Conservation (phyloP, 164 flowering plant species). For the Sedum album region DNA sequence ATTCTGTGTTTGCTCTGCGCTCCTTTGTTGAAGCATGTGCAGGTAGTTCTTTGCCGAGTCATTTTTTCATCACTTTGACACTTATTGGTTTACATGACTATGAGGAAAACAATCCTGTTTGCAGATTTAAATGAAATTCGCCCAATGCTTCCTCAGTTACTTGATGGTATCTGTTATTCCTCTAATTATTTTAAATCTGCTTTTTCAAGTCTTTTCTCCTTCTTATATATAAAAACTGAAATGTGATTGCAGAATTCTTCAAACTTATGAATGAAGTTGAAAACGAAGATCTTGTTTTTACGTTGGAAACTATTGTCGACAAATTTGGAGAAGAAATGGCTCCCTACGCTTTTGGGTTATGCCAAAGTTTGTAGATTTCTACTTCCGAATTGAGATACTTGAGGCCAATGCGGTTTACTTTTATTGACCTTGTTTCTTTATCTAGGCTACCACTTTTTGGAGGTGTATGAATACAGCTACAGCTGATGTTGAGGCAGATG, state of each 20-base stretch:
- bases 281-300: conserved; percentile 97
- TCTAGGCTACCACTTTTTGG: conserved; percentile 97
- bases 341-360: conserved; percentile 94
- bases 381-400: background rate
- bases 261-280: conserved; percentile 99
- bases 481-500: conserved; percentile 91
- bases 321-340: conserved; percentile 99
- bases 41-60: conserved; percentile 31
- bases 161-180: conserved; percentile 57
- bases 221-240: conserved; percentile 9
- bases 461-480: conserved; percentile 84
- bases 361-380: conserved; percentile 79
- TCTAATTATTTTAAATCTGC: background rate
- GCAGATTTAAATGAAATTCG: conserved; percentile 92
- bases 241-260: conserved; percentile 51
- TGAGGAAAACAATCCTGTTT: background rate
- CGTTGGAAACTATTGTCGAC: conserved; percentile 98
- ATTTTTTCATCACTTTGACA: no score
- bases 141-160: conserved; percentile 92
- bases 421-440: background rate
- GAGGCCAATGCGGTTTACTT: background rate
- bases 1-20: conserved; percentile 94
- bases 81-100: background rate
- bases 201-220: background rate
- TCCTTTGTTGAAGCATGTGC: conserved; percentile 95